These are phyloP conservation scores for Camillea tinctor DNA, from an alignment of 2,329 filamentous ascomycete species.

Conservation along the genomic window DNA sequence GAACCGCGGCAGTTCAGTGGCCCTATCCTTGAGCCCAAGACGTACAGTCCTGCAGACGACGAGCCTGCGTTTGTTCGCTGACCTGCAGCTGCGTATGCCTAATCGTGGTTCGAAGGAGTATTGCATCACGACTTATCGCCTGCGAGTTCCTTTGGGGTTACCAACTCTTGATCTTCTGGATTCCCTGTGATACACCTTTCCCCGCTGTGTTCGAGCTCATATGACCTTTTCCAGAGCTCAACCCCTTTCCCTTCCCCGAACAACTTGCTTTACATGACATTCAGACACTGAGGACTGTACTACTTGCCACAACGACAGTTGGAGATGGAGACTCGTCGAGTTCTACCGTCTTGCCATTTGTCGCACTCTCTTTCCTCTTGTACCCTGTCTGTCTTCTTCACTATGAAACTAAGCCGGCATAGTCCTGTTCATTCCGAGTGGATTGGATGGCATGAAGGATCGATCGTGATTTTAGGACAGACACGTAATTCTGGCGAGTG, in stretches of 20 bases:
- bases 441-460: neutral
- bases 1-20: conserved; percentile 18
- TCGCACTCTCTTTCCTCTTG: neutral
- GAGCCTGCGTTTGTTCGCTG: neutral
- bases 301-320: neutral
- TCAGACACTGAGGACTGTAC: too few relatives aligned
- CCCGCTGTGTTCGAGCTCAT: too few relatives aligned
- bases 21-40: conserved; percentile 14
- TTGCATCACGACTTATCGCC: neutral
- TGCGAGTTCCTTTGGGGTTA: neutral
- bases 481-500: neutral
- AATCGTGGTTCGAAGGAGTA: neutral
- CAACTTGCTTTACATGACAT: too few relatives aligned
- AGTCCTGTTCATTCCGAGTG: too few relatives aligned
- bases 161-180: too few relatives aligned
- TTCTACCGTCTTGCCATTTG: neutral
- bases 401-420: too few relatives aligned
- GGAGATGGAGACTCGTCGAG: neutral
- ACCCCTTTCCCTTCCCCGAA: too few relatives aligned
- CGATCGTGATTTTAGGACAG: neutral
- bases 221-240: too few relatives aligned
- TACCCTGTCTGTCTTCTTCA: neutral
- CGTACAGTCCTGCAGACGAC: conserved; percentile 7
- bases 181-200: too few relatives aligned
- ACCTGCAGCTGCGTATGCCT: neutral